Percentiles rank a stretch among this genome's conserved stretches.
These are phyloP conservation scores for Solanum sparsipilum DNA, from an alignment of 257 asterid species.

Conservation along the genomic window DNA sequence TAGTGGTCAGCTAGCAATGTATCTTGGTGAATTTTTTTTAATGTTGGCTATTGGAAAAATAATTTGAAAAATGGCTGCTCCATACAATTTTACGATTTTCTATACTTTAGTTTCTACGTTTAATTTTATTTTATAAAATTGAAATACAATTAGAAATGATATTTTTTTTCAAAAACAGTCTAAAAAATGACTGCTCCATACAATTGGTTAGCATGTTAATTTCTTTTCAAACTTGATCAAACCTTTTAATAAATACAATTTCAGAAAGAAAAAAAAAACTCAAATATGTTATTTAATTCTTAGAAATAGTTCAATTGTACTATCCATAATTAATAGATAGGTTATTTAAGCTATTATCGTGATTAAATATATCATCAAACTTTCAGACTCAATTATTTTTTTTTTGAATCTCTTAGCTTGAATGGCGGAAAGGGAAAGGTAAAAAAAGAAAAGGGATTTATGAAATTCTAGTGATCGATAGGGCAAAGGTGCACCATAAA, in stretches of 20 bases:
- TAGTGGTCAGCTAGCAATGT: not conserved
- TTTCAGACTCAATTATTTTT: no score
- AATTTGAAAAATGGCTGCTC: not conserved
- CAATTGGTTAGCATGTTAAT: not conserved
- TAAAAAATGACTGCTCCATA: no score
- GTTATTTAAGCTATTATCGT: no score
- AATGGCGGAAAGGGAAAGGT: not conserved
- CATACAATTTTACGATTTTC: not conserved
- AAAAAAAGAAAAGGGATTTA: not conserved
- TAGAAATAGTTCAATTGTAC: not conserved
- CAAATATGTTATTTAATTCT: no score
- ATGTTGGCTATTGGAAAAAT: not conserved
- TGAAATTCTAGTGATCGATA: not conserved
- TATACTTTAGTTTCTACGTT: not conserved
- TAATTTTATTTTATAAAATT: not conserved
- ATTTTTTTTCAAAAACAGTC: no score
- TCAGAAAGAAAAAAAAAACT: no score
- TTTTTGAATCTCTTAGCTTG: not conserved
- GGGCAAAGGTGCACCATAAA: not conserved
- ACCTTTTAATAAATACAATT: no score
- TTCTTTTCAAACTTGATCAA: not conserved
- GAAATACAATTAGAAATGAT: not conserved
- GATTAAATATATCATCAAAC: not conserved
- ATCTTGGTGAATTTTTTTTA: not conserved
- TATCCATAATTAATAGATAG: no score